Base-by-base conservation (phyloP, 1,284 basidiomycete genomes). In the Anthracocystis walkeri region DNA sequence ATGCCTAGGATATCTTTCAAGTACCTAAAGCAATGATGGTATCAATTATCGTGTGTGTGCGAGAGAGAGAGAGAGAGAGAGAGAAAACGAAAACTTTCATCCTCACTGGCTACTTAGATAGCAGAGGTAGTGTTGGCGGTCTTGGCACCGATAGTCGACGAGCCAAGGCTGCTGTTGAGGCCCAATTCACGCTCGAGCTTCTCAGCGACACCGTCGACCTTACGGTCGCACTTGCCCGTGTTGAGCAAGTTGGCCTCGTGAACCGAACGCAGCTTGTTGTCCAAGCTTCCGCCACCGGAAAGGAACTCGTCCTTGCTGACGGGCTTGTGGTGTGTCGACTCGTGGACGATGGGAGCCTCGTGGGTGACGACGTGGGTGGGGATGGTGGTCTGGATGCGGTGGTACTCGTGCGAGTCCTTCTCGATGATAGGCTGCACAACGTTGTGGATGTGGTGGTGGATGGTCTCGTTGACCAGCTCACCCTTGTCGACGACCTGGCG, bases 391-490 rank as follows among this genome's bases (percentile, higher is more conserved):
- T 82, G 79, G 55, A 81, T 81, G 52, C 81, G 78, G 76, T 82
- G 78, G 79, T 82, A 78, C 73, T 84, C 83, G 77, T 85, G 84
- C 3, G 73, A 75, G 61, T 86, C 84, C 56, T 82, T 79, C 75
- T 83, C 65, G 29, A 86, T 80, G 59, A 83, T 73, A 20, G 85
- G 85, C 74, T 85, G 84, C 11, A 86, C 83, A 25, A 85, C 75
- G 75, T 85, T 84, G 80, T 84, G 83, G 38, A 85, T 81, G 74
- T 84, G 82, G 73, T 83, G 82, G 76, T 83, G 81, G 51, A 82
- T 77, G 59, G 71, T 66, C 64, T 83, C 82, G 44, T 80, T 79
- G 42, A 83, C 83, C 12, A 48, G 53, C 78, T 85, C 84, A 46
- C 84, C 83, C 78, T 81, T 78, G 79, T 86, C 84, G 31, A 85